Percentiles rank a stretch among this genome's conserved stretches.
phyloP scores from a whole-genome alignment of 225 moss, liverwort and hornwort genomes.

The Polytrichum commune region DNA sequence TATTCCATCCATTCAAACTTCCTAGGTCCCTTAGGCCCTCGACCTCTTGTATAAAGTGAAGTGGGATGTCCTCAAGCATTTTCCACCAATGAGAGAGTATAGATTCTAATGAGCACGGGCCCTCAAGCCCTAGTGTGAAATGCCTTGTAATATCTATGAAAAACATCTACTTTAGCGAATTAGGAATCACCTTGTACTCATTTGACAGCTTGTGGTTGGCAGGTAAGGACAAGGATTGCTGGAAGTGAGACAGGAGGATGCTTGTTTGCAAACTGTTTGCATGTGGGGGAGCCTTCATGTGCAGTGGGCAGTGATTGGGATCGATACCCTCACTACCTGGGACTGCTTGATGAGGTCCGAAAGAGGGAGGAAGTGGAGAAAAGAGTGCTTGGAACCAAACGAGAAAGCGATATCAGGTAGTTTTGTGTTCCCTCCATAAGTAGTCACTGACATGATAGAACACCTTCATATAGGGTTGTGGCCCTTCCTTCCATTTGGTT shows the following conservation, averaged over 20 bases:
- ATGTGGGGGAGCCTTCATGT: slow-evolving; percentile 89
- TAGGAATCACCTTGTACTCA: slow-evolving; percentile 1
- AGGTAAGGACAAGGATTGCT: slow-evolving; percentile 59
- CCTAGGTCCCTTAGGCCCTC: too few species aligned
- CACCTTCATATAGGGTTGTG: too few species aligned
- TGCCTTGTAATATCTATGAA: too few species aligned
- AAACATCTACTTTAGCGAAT: neutral
- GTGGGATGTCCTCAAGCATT: too few species aligned
- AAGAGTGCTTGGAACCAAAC: slow-evolving; percentile 94
- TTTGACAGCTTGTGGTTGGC: slow-evolving; percentile 11
- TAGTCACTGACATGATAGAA: too few species aligned
- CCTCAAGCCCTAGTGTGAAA: too few species aligned
- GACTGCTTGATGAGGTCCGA: slow-evolving; percentile 75
- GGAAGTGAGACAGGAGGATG: slow-evolving; percentile 55
- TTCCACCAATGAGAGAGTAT: too few species aligned
- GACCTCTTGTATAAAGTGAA: too few species aligned
- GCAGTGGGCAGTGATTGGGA: slow-evolving; percentile 92
- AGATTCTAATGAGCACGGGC: too few species aligned
- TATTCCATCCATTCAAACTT: too few species aligned
- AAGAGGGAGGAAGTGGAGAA: slow-evolving; percentile 96
- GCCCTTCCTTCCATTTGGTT: too few species aligned
- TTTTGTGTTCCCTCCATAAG: neutral
- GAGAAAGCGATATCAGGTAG: slow-evolving; percentile 89
- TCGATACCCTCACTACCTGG: slow-evolving; percentile 70
- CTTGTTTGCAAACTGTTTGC: slow-evolving; percentile 88